phyloP scores from a whole-genome alignment of 768 basidiomycete genomes.

The Phallus indusiatus region DNA sequence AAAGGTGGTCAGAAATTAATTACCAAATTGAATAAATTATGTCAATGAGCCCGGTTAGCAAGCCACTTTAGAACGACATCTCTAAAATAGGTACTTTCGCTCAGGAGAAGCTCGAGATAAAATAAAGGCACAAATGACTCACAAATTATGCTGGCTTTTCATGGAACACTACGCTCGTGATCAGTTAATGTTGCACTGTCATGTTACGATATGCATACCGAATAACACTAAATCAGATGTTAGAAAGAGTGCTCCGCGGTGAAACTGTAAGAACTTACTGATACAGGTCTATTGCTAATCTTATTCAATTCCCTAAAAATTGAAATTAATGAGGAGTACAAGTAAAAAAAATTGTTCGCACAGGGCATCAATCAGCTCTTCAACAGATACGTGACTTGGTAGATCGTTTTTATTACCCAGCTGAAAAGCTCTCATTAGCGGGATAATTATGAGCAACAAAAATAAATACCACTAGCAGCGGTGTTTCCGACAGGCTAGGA shows the following conservation, averaged over 20 bases:
- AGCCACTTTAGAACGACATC: slow-evolving; percentile 90
- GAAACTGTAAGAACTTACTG: slow-evolving; percentile 47
- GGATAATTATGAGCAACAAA: background rate
- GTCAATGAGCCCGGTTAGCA: slow-evolving; percentile 59
- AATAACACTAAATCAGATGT: slow-evolving; percentile 52
- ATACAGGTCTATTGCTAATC: slow-evolving; percentile 71
- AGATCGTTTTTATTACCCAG: slow-evolving; percentile 93
- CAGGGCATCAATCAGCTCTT: slow-evolving; percentile 76
- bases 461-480: slow-evolving; percentile 66
- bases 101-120: slow-evolving; percentile 2
- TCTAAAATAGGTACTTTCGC: slow-evolving; percentile 25
- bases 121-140: slow-evolving; percentile 18
- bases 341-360: slow-evolving; percentile 25
- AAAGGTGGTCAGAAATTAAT: background rate
- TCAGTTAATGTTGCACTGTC: background rate
- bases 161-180: slow-evolving; percentile 67
- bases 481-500: slow-evolving; percentile 57
- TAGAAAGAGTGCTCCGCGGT: slow-evolving; percentile 4
- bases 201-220: slow-evolving; percentile 34
- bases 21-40: background rate
- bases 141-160: slow-evolving; percentile 94
- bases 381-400: slow-evolving; percentile 62
- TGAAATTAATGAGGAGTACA: background rate
- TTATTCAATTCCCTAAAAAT: slow-evolving; percentile 59
- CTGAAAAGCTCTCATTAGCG: slow-evolving; percentile 26